Percentiles rank a stretch among this genome's conserved stretches.
Conservation (phyloP, 2,329 filamentous ascomycete species). For the Raffaelea arxii region DNA sequence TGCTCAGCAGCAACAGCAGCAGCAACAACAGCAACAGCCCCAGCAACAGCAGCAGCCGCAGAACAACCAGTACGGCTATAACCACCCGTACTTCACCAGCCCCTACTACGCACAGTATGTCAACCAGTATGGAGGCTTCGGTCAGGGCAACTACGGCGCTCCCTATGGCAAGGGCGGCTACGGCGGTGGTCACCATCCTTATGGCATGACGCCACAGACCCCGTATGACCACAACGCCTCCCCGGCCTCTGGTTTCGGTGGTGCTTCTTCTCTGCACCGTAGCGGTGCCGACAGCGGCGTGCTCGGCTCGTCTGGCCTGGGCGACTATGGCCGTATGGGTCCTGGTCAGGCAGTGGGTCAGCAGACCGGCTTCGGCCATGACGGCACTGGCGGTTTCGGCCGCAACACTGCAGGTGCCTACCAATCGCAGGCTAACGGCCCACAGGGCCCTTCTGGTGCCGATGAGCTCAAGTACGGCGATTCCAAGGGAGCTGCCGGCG, state of each 20-base stretch:
- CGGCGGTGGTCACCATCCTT: slow-evolving; percentile 43
- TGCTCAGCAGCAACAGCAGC: slow-evolving; percentile 27
- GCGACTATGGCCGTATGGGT: slow-evolving; percentile 43
- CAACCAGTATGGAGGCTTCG: slow-evolving; percentile 30
- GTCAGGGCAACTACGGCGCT: slow-evolving; percentile 39
- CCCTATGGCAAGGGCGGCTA: slow-evolving; percentile 50
- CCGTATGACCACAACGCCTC: slow-evolving; percentile 44
- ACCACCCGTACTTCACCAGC: slow-evolving; percentile 51
- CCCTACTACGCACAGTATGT: slow-evolving; percentile 55
- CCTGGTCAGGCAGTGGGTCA: slow-evolving; percentile 36
- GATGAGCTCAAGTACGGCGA: slow-evolving; percentile 54
- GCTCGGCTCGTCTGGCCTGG: slow-evolving; percentile 35
- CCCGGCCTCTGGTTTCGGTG: slow-evolving; percentile 42
- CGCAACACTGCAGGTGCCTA: slow-evolving; percentile 40
- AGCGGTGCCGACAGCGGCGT: slow-evolving; percentile 37
- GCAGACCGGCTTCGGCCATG: slow-evolving; percentile 42
- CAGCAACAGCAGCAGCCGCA: slow-evolving; percentile 15
- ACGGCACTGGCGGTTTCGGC: slow-evolving; percentile 42
- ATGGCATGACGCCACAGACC: slow-evolving; percentile 25
- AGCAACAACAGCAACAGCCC: slow-evolving; percentile 12
- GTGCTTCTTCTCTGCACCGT: slow-evolving; percentile 38
- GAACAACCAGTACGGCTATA: slow-evolving; percentile 37
- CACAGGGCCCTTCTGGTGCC: slow-evolving; percentile 33
- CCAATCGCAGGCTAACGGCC: slow-evolving; percentile 42
- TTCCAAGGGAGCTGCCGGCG: slow-evolving; percentile 42